Evolutionary conservation across 805 yeast species (phyloP).

Genomic region (Saccharomycopsis sp.): DNA sequence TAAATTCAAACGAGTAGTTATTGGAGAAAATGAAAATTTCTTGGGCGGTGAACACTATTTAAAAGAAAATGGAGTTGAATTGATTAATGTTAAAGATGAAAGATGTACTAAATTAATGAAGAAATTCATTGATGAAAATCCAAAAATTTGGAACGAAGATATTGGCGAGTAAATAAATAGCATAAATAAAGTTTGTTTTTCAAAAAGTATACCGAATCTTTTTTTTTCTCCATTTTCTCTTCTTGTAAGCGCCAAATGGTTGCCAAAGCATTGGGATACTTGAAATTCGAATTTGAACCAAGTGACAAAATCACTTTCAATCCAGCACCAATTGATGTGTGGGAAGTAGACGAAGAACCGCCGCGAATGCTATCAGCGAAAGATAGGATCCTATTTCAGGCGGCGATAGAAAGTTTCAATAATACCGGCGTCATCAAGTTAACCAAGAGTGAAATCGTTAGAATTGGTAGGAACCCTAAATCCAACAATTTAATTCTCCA

Average conservation of each 20-base stretch:
- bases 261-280: too few relatives aligned
- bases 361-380: too few relatives aligned
- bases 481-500: conserved; percentile 29
- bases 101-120: conserved; percentile 69
- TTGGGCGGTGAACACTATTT: conserved; percentile 79
- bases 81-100: conserved; percentile 50
- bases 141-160: conserved; percentile 78
- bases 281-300: too few relatives aligned
- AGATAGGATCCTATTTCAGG: too few relatives aligned
- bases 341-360: too few relatives aligned
- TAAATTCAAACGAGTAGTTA: conserved; percentile 78
- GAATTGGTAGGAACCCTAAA: conserved; percentile 37
- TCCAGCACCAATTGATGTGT: too few relatives aligned
- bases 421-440: conserved; percentile 18
- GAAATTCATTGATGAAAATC: conserved; percentile 68
- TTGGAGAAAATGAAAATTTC: conserved; percentile 84
- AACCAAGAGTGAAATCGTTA: conserved; percentile 30
- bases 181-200: too few relatives aligned
- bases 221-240: too few relatives aligned
- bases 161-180: conserved; percentile 42
- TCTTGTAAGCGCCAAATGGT: too few relatives aligned
- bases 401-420: too few relatives aligned
- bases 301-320: too few relatives aligned
- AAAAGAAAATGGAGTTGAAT: conserved; percentile 59
- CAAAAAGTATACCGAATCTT: too few relatives aligned